Percentiles rank a stretch among this genome's conserved stretches.
Conservation (phyloP, 2,329 filamentous ascomycete species). For the Aspergillus persii region DNA sequence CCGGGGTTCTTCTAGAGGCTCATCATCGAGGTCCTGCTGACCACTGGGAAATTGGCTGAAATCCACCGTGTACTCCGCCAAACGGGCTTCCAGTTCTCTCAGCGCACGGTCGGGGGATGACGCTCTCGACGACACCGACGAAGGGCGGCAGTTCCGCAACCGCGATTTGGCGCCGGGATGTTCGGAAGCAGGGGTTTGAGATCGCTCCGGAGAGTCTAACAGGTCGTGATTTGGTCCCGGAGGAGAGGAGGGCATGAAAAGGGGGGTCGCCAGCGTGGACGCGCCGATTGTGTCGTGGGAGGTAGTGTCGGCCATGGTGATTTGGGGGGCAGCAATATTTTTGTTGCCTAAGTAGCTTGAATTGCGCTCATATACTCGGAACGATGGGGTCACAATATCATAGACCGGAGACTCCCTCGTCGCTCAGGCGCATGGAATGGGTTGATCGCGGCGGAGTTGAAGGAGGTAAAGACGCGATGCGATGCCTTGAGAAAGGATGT, state of each 20-base stretch:
- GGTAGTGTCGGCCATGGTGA: constrained; percentile 38
- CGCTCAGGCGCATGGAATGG: background rate
- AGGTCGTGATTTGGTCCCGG: constrained; percentile 13
- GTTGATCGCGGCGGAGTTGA: background rate
- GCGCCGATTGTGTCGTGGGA: constrained; percentile 44
- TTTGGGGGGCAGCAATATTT: constrained; percentile 9
- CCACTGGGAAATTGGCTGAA: constrained; percentile 36
- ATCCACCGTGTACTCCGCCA: constrained; percentile 42
- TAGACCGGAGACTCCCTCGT: background rate
- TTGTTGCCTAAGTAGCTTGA: background rate
- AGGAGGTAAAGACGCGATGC: background rate
- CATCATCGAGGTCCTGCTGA: constrained; percentile 22
- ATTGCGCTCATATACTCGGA: background rate
- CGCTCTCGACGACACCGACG: constrained; percentile 16
- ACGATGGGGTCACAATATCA: background rate
- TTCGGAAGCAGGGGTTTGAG: constrained; percentile 24
- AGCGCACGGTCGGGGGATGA: constrained; percentile 26
- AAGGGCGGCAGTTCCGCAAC: constrained; percentile 10
- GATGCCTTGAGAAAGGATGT: background rate
- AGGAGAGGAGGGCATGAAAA: constrained; percentile 38
- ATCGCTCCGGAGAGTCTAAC: constrained; percentile 19
- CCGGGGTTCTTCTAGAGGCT: constrained; percentile 25
- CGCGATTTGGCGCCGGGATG: constrained; percentile 11
- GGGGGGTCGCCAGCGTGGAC: constrained; percentile 38
- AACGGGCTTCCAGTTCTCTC: constrained; percentile 38